These are phyloP conservation scores for Melanogaster broomeanus DNA, from an alignment of 768 basidiomycete genomes.

Conservation along the genomic window DNA sequence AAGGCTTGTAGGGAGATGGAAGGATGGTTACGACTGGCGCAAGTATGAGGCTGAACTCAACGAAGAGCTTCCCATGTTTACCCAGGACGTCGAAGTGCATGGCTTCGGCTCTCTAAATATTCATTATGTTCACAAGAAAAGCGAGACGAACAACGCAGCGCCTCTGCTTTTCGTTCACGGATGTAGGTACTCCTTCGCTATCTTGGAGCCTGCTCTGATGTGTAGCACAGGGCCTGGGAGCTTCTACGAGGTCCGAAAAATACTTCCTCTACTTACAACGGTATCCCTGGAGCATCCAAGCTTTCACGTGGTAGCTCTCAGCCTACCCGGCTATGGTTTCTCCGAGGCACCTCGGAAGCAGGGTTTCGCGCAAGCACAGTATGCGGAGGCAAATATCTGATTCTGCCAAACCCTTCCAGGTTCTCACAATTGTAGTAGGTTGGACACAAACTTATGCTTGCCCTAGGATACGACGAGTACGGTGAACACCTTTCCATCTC, in stretches of 20 bases:
- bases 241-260: constrained; percentile 57
- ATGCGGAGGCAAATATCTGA: constrained; percentile 50
- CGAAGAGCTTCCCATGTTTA: constrained; percentile 55
- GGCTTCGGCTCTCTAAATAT: constrained; percentile 50
- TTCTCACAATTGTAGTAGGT: constrained; percentile 34
- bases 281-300: constrained; percentile 45
- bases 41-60: constrained; percentile 53
- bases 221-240: constrained; percentile 57
- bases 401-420: neutral
- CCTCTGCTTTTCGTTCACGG: constrained; percentile 65
- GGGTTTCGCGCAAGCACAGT: constrained; percentile 51
- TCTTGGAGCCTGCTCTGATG: neutral
- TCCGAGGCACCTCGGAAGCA: constrained; percentile 55
- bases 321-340: constrained; percentile 64
- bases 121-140: constrained; percentile 61
- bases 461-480: constrained; percentile 15
- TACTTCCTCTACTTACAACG: constrained; percentile 52
- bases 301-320: constrained; percentile 62
- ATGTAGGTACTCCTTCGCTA: constrained; percentile 36
- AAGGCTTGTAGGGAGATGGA: constrained; percentile 52
- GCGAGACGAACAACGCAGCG: constrained; percentile 45
- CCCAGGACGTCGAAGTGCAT: constrained; percentile 48
- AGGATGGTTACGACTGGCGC: constrained; percentile 56
- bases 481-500: neutral
- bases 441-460: constrained; percentile 49